Evolutionary conservation across 768 basidiomycete species (phyloP), one percentile per base, ranked within the genome.

Genomic region (Xanthoconium purpureum): DNA sequence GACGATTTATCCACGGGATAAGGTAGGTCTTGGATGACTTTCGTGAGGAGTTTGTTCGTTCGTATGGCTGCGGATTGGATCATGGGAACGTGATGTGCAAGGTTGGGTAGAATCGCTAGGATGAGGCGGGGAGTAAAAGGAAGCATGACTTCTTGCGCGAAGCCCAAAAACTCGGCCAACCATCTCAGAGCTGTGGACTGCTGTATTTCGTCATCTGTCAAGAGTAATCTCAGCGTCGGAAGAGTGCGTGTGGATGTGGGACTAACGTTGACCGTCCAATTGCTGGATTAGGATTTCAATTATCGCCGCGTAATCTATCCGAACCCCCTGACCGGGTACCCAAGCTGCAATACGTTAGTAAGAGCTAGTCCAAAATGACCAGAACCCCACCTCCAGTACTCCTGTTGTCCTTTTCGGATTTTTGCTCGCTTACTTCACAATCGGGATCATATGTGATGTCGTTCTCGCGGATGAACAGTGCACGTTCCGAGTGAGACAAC

Each of bases 81-180:
- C 79, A 88, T 88, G 1, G 84, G 77, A 47, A 88, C 89, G 64
- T 94, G 91, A 61, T 96, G 93, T 0, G 96, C 94, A 47, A 99
- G 85, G 65, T 96, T 97, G 9, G 94, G 94, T 15, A 99, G 80
- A 55, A 99, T 90, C 10, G 92, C 91, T 10, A 91, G 88, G 43
- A 99, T 88, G 44, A 99, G 85, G 39, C 92, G 86, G 1, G 97
- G 94, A 0, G 94, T 93, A 67, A 97, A 97, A 3, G 91, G 90
- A 29, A 98, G 84, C 80, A 98, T 91, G 52, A 95, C 92, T 67
- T 94, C 91, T 52, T 89, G 86, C 2, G 87, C 88, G 63, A 98
- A 93, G 47, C 77, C 80, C 33, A 98, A 76, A 73, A 98, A 94
- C 60, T 94, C 92, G 7, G 91, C 84, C 24, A 99, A 77, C 97